These are phyloP conservation scores for Xeromyces bisporus DNA, from an alignment of 495 filamentous ascomycete species.

Conservation along the genomic window DNA sequence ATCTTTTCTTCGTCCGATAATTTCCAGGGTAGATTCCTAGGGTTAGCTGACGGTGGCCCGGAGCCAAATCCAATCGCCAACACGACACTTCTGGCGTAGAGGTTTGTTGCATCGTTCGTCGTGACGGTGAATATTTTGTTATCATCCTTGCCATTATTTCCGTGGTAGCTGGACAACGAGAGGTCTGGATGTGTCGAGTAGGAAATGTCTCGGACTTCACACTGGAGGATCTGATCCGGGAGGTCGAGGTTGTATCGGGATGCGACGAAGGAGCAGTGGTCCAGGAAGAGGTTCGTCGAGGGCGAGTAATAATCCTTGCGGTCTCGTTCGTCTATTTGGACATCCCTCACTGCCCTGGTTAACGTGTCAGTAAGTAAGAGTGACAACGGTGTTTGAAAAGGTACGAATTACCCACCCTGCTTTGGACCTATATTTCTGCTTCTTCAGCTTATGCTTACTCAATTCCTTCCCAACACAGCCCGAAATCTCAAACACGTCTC, in stretches of 20 bases:
- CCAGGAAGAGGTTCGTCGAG: slow-evolving; percentile 35
- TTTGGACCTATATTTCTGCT: slow-evolving; percentile 21
- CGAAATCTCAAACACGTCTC: slow-evolving; percentile 38
- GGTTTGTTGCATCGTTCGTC: slow-evolving; percentile 26
- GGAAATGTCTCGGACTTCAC: slow-evolving; percentile 33
- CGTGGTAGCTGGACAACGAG: slow-evolving; percentile 4
- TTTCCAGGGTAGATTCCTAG: slow-evolving; percentile 31
- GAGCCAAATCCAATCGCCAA: slow-evolving; percentile 38
- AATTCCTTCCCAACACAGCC: slow-evolving; percentile 46
- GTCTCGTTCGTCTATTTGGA: slow-evolving; percentile 44
- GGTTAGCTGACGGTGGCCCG: slow-evolving; percentile 1
- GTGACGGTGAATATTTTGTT: slow-evolving; percentile 35
- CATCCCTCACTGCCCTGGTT: slow-evolving; percentile 12
- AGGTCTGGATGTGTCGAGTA: slow-evolving; percentile 21
- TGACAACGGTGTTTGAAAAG: too few relatives aligned
- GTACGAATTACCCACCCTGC: neutral
- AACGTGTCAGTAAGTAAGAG: too few relatives aligned
- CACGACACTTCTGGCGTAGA: slow-evolving; percentile 34
- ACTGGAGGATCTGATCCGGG: slow-evolving; percentile 26
- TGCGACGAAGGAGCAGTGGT: slow-evolving; percentile 37
- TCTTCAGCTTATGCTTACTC: slow-evolving; percentile 48
- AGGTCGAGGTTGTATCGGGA: slow-evolving; percentile 33
- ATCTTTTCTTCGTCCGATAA: slow-evolving; percentile 21
- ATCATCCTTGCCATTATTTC: neutral
- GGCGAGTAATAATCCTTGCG: slow-evolving; percentile 50